Evolutionary conservation across 1,139 yeast species (phyloP), one percentile per base, ranked within the genome.

Genomic region (Protomyces lactucae-debilis): DNA sequence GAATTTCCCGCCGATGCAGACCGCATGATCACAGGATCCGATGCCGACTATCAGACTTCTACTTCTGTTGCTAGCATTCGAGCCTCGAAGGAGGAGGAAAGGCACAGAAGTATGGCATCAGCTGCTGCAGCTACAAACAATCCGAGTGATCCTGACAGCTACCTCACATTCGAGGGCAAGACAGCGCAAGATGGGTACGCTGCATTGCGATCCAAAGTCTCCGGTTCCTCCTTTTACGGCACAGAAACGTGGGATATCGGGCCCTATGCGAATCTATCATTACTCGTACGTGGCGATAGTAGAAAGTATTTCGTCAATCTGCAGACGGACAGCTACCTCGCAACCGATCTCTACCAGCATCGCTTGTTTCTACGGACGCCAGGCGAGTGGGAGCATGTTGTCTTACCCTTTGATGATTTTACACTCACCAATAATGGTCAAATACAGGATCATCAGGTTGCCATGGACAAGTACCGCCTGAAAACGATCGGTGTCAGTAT

Each of bases 371-470:
- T 88, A 67, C 48, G 45, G 12, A 55, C 57, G 14, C 91, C 92
- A 0, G 92, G 92, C 2, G 80, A 84, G 68, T 89, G 96, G 96
- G 95, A 89, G 72, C 36, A 36, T 55, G 51, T 57, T 56, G 37
- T 37, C 21, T 10, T 57, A 8, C 53, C 67, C 68, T 78, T 89
- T 65, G 81, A 84, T 69, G 92, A 87, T 72, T 88, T 89, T 75
- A 92, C 88, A 65, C 79, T 88, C 76, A 89, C 96, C 39, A 88
- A 87, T 72, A 85, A 89, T 82, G 96, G 96, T 9, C 83, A 83
- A 37, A 85, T 89, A 65, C 93, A 87, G 76, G 88, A 85, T 68
- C 85, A 83, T 71, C 78, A 80, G 65, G 74, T 72, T 52, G 85
- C 85, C 25, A 75, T 89, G 73, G 87, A 88, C 72, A 83, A 83